phyloP scores from a whole-genome alignment of 345 rosid species.

The Gossypium stocksii region DNA sequence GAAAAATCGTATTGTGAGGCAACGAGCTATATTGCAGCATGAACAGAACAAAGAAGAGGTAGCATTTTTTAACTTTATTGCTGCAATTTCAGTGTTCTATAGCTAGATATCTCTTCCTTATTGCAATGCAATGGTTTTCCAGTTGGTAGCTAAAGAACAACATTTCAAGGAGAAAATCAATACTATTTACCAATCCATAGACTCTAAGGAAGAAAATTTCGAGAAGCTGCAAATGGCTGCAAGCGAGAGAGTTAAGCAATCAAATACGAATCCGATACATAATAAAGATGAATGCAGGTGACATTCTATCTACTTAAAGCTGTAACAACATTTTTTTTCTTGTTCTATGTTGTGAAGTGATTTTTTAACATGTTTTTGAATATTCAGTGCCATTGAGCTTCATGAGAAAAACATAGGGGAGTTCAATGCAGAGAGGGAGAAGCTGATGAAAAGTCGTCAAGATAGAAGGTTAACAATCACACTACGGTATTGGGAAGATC shows the following conservation, averaged over 20 bases:
- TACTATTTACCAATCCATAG: conserved; percentile 20
- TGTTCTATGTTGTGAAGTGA: neutral
- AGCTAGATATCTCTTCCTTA: neutral
- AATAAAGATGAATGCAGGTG: conserved; percentile 30
- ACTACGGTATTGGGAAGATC: conserved; percentile 30
- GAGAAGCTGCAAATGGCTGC: conserved; percentile 35
- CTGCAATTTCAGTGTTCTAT: no score
- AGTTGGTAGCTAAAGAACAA: conserved; percentile 40
- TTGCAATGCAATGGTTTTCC: neutral
- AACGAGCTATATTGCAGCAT: conserved; percentile 29
- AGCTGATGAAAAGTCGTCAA: conserved; percentile 23
- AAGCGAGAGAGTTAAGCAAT: conserved; percentile 24
- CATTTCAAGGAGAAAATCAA: conserved; percentile 37
- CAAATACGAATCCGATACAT: conserved; percentile 1
- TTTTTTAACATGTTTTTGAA: neutral
- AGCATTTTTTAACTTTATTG: neutral
- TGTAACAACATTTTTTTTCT: neutral
- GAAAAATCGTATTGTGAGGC: conserved; percentile 30
- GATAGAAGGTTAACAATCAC: conserved; percentile 25
- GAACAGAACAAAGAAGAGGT: conserved; percentile 45
- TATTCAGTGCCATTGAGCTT: conserved; percentile 14
- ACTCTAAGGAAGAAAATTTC: conserved; percentile 32
- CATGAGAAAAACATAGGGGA: conserved; percentile 27
- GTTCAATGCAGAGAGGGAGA: conserved; percentile 34
- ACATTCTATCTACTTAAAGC: neutral